Base-by-base conservation (phyloP, 192 early-diverging fungal species). In the Paraglomus occultum region DNA sequence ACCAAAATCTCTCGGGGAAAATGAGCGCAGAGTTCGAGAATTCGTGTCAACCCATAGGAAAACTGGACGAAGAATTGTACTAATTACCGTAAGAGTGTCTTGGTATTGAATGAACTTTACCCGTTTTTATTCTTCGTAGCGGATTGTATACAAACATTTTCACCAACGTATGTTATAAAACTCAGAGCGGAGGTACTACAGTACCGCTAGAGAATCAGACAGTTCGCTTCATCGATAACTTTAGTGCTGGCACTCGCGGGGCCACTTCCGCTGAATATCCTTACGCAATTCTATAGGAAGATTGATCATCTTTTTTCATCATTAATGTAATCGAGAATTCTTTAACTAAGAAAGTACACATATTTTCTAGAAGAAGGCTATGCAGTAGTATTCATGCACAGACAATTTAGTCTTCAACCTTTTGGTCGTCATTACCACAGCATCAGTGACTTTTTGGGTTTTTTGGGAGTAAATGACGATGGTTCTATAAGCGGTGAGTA, bases 211-310 rank as follows among this genome's bases (percentile, higher is more conserved):
- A 99, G 72, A 88, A 89, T 68, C 87, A 97, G 74, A 99, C 96
- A 4, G 97, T 99, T 51, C 90, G 97, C 44, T 99, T 99, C 79
- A 89, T 99, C 61, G 97, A 99, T 81, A 99, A 99, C 76, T 99
- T 99, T 73, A 92, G 90, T 51, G 94, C 91, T 5, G 97, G 97
- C 12, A 98, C 92, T 10, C 90, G 97, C 53, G 97, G 97, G 22
- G 90, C 96, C 5, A 86, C 89, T 5, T 97, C 95, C 18, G 94
- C 96, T n/a, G 97, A 99, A 76, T 91, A 69, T 69, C 67, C 67
- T 69, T 69, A 47, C 15, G 39, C 20, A 9, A 42, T 10, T 14
- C 75, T 57, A 50, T 40, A 54, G 31, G 6, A 12, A 45, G 55
- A 45, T 6, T 22, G 31, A 5, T 40, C 6, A 15, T 38, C 4